Evolutionary conservation across 371 early-diverging fungal genomes (phyloP).

Genomic region (Zopfochytrium polystomum): DNA sequence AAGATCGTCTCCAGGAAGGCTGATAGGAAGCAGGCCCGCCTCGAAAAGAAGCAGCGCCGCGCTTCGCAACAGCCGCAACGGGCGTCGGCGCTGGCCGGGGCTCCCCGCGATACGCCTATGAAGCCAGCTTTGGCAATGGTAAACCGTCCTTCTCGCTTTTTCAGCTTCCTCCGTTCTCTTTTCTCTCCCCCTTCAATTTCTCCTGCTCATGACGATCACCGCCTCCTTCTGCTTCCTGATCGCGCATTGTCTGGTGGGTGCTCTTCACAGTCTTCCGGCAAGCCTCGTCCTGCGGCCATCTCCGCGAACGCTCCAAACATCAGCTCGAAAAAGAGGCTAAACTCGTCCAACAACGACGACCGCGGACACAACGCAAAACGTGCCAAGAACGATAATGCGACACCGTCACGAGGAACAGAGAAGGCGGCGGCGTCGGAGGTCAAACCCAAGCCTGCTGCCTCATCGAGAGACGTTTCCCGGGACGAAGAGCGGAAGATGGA

Average conservation of each 20-base stretch:
- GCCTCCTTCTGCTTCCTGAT: neutral
- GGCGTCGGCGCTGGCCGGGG: neutral
- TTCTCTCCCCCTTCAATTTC: neutral
- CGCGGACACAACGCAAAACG: too few relatives aligned
- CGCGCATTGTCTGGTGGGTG: too few relatives aligned
- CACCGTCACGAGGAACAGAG: conserved; percentile 5
- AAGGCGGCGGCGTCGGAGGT: conserved; percentile 5
- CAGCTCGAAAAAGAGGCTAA: too few relatives aligned
- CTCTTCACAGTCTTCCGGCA: too few relatives aligned
- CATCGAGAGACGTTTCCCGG: conserved; percentile 2
- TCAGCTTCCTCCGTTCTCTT: neutral
- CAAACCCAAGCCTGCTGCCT: conserved; percentile 11
- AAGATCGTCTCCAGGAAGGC: conserved; percentile 30
- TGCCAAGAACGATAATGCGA: too few relatives aligned
- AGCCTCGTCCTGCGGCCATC: too few relatives aligned
- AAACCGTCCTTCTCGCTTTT: neutral
- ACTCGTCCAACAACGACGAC: too few relatives aligned
- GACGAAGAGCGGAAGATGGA: conserved; percentile 46
- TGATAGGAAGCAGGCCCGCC: conserved; percentile 30
- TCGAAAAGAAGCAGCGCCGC: conserved; percentile 14
- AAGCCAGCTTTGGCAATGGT: neutral
- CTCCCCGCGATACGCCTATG: neutral
- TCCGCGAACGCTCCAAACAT: too few relatives aligned
- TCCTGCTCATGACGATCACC: neutral
- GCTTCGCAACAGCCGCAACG: too few relatives aligned